Conservation (phyloP, 75 land plant species). For the Adiantum capillusveneris region DNA sequence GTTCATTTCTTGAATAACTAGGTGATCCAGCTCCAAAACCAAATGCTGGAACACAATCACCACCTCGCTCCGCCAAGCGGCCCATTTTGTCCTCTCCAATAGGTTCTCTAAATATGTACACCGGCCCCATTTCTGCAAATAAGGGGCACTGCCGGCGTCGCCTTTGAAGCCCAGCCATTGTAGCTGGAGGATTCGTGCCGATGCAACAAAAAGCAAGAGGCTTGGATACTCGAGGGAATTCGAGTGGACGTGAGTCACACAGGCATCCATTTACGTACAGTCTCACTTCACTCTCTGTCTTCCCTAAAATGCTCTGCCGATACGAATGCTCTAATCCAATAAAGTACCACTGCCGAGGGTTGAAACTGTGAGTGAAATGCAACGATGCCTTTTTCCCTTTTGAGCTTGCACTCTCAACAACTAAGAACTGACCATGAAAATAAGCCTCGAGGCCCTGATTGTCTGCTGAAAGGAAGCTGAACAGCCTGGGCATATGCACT, state of each 20-base stretch:
- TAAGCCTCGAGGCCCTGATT: conserved; percentile 95
- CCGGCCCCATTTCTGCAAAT: conserved; percentile 99
- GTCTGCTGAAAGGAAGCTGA: conserved; percentile 91
- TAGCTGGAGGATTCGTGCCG: conserved; percentile 98
- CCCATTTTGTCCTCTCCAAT: conserved; percentile 89
- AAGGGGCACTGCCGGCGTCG: conserved; percentile 91
- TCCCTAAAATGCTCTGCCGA: conserved; percentile 79
- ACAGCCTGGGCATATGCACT: conserved; percentile 94
- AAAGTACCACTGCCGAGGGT: conserved; percentile 94
- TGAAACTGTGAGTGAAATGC: conserved; percentile 91
- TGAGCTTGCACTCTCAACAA: conserved; percentile 75
- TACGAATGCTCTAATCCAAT: conserved; percentile 83
- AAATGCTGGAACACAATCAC: conserved; percentile 85
- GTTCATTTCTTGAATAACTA: conserved; percentile 64
- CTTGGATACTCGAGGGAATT: conserved; percentile 88
- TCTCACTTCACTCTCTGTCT: conserved; percentile 84
- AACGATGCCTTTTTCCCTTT: conserved; percentile 88
- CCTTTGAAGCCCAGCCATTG: conserved; percentile 94
- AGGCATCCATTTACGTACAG: conserved; percentile 83
- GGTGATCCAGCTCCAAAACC: conserved; percentile 85
- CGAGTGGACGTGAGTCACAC: conserved; percentile 86
- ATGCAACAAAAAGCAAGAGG: conserved; percentile 95
- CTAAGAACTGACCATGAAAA: conserved; percentile 97
- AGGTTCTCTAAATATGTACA: conserved; percentile 94
- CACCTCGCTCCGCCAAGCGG: conserved; percentile 82